Evolutionary conservation across 495 filamentous ascomycete species (phyloP).

Genomic region (Podospora sp.): DNA sequence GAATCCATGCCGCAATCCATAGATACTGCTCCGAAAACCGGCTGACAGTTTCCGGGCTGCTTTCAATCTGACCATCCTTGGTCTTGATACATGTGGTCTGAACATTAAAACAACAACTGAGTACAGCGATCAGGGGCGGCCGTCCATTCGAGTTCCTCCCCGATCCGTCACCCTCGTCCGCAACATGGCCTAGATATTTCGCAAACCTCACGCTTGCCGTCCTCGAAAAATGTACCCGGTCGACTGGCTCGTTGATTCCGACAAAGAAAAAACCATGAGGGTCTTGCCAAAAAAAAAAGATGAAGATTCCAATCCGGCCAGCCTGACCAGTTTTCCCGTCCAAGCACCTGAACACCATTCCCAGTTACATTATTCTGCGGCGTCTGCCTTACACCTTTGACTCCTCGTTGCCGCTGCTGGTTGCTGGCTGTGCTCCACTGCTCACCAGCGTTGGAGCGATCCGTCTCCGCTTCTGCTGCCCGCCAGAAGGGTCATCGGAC

Average conservation of each 20-base stretch:
- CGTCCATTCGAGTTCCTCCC: neutral
- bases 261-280: neutral
- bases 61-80: neutral
- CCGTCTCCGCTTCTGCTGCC: constrained; percentile 69
- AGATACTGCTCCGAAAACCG: neutral
- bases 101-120: neutral
- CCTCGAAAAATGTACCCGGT: neutral
- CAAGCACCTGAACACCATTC: neutral
- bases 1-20: neutral
- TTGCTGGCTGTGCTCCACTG: constrained; percentile 7
- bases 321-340: neutral
- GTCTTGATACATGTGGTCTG: neutral
- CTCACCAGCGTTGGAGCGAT: constrained; percentile 73
- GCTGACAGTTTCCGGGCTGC: neutral
- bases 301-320: neutral
- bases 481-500: constrained; percentile 43
- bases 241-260: no score
- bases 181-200: neutral
- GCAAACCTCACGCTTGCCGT: neutral
- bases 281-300: neutral
- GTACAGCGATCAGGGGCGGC: neutral
- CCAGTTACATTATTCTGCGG: neutral
- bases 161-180: neutral
- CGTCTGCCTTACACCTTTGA: constrained; percentile 22
- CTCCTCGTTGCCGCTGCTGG: constrained; percentile 18